A percentile compares a stretch with the other conserved stretches of the same genome.
These are phyloP conservation scores for Phellopilus nigrolimitatus DNA, from an alignment of 1,284 basidiomycete species.

Conservation along the genomic window DNA sequence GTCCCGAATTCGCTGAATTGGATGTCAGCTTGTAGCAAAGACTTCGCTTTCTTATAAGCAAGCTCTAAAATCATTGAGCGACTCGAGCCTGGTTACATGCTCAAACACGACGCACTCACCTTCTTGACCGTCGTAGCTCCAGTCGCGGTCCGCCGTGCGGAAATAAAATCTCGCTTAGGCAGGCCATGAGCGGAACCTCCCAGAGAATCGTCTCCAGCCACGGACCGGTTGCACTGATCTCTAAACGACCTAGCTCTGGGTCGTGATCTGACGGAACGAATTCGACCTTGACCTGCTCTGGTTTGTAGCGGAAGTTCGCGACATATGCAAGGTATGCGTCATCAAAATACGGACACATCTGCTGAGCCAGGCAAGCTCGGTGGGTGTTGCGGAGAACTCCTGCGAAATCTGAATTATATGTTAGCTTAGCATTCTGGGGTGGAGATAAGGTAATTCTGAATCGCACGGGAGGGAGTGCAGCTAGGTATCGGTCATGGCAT, in stretches of 20 bases:
- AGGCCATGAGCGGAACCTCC: conserved; percentile 94
- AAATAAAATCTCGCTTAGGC: conserved; percentile 78
- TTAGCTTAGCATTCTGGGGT: background rate
- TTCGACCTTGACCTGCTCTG: conserved; percentile 70
- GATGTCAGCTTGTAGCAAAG: conserved; percentile 68
- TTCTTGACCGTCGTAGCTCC: conserved; percentile 79
- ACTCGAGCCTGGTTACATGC: background rate
- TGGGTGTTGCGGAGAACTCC: conserved; percentile 52
- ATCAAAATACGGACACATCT: conserved; percentile 75
- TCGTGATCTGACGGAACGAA: conserved; percentile 57
- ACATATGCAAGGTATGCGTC: conserved; percentile 78
- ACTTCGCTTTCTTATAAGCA: conserved; percentile 69
- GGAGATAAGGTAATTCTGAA: background rate
- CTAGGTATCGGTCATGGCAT: conserved; percentile 64
- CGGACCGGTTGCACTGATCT: conserved; percentile 69
- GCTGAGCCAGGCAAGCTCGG: conserved; percentile 71
- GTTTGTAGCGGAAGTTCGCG: conserved; percentile 67
- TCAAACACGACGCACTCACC: conserved; percentile 37
- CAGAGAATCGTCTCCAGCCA: conserved; percentile 94
- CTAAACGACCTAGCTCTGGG: conserved; percentile 60
- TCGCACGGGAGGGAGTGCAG: conserved; percentile 50
- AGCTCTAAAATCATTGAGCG: conserved; percentile 29
- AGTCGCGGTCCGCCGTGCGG: conserved; percentile 66
- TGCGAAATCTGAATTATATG: conserved; percentile 53
- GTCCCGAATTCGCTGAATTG: conserved; percentile 93